phyloP scores from a whole-genome alignment of 495 filamentous ascomycete species.

The Neurospora terricola region DNA sequence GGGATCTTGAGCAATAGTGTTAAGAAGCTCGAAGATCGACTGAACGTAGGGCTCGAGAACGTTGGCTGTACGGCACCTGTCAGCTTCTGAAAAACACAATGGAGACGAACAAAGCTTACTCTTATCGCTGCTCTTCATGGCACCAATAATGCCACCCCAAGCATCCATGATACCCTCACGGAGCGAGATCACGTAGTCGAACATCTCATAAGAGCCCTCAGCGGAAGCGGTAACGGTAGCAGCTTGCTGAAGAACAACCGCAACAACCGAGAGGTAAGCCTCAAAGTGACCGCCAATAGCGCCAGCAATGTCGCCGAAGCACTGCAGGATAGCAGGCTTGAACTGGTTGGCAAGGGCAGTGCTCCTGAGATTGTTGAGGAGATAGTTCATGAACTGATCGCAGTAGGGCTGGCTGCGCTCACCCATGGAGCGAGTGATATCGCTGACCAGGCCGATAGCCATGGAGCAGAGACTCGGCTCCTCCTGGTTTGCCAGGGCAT shows the following conservation, averaged over 20 bases:
- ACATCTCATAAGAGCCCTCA: slow-evolving; percentile 77
- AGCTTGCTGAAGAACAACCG: slow-evolving; percentile 87
- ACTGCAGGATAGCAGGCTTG: slow-evolving; percentile 95
- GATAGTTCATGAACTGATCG: slow-evolving; percentile 93
- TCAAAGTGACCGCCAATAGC: slow-evolving; percentile 90
- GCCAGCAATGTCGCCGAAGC: slow-evolving; percentile 95
- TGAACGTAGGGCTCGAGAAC: slow-evolving; percentile 68
- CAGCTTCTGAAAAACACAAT: background rate
- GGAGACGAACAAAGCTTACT: slow-evolving; percentile 38
- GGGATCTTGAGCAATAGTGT: slow-evolving; percentile 65
- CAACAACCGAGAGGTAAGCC: slow-evolving; percentile 84
- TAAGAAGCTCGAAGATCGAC: slow-evolving; percentile 82
- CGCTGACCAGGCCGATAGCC: slow-evolving; percentile 94
- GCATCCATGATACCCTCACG: slow-evolving; percentile 98
- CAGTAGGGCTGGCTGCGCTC: slow-evolving; percentile 87
- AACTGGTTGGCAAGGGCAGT: slow-evolving; percentile 82
- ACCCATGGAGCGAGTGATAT: slow-evolving; percentile 85
- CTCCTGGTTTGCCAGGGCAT: slow-evolving; percentile 87
- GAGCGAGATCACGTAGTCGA: slow-evolving; percentile 88
- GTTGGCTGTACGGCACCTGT: slow-evolving; percentile 37
- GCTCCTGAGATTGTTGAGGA: slow-evolving; percentile 77
- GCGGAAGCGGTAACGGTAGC: slow-evolving; percentile 61
- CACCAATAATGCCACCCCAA: slow-evolving; percentile 90
- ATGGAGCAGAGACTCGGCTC: slow-evolving; percentile 89
- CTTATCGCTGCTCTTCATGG: slow-evolving; percentile 74